Base-by-base conservation (phyloP, 768 basidiomycete species). In the Termitomyces sp. region DNA sequence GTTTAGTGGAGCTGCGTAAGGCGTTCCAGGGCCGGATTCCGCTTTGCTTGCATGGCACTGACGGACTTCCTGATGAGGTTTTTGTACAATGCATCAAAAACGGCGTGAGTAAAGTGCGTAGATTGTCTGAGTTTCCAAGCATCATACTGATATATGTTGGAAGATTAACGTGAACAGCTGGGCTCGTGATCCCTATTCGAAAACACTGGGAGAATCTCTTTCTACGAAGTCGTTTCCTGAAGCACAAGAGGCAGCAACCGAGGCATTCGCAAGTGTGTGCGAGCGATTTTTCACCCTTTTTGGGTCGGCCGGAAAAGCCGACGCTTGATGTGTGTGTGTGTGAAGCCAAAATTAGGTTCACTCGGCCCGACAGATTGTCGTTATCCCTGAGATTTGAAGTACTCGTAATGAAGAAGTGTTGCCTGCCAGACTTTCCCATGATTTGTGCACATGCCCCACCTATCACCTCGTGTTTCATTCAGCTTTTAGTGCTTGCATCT, bases 141-240 rank as follows among this genome's bases (percentile, higher is more conserved):
- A 38, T 46, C 36, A 36, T 10, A 47, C 30, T 30, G 38, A 48
- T n/a, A 2, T 36, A n/a, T 1, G 12, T 20, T 28, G 16, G 18
- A 40, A 75, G 74, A 74, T 80, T 50, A 80, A 80, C 48, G 70
- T 80, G 58, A 79, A 80, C 58, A 75, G 75, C 56, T 79, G 77
- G 75, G 77, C 68, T 1, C 73, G 77, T 32, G 75, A 79, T 65
- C 74, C 73, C 16, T 79, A 80, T 54, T 72, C 70, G 3, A 72
- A 73, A 57, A 57, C 58, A 0, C 62, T 80, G 6, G 68, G 69
- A 4, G 68, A 69, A 44, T 66, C 59, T 2, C 63, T 79, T 18
- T 62, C 66, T 49, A 64, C 69, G 2, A 73, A 71, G 58, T 64
- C 77, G 1, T 77, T 80, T 61, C 79, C 77, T 2, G 76, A 79